Percentiles rank a stretch among this genome's conserved stretches.
These are phyloP conservation scores for Lachancea dasiensis DNA, from an alignment of 805 yeast species.

Conservation along the genomic window DNA sequence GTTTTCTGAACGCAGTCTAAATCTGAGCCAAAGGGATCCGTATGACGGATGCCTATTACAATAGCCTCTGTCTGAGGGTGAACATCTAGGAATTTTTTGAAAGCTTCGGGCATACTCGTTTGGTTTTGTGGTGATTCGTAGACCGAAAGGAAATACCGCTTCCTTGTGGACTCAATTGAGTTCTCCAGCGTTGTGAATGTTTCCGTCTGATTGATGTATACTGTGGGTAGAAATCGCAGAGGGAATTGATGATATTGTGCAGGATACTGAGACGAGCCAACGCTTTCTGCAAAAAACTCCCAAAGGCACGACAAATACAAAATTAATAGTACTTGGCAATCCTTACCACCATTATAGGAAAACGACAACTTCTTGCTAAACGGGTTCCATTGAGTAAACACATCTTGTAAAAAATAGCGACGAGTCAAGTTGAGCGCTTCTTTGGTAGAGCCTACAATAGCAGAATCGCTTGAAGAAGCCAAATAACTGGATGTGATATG, in stretches of 20 bases:
- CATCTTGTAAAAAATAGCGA: conserved; percentile 19
- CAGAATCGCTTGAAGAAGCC: conserved; percentile 10
- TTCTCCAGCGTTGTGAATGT: conserved; percentile 65
- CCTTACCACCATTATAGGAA: conserved; percentile 95
- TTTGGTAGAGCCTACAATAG: conserved; percentile 25
- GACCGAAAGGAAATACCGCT: conserved; percentile 48
- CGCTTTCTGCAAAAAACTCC: conserved; percentile 23
- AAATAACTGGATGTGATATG: conserved; percentile 25
- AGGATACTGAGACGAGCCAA: conserved; percentile 22
- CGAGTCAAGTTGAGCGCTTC: conserved; percentile 24
- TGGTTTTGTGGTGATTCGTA: conserved; percentile 31
- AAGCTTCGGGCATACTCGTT: conserved; percentile 58
- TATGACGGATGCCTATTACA: conserved; percentile 79
- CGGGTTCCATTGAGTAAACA: conserved; percentile 29
- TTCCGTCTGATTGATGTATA: conserved; percentile 68
- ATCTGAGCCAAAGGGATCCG: conserved; percentile 75
- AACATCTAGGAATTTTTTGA: conserved; percentile 49
- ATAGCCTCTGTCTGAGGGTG: conserved; percentile 61
- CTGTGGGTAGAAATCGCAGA: conserved; percentile 36
- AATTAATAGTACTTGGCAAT: conserved; percentile 83
- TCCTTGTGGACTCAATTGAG: conserved; percentile 54
- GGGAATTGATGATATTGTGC: conserved; percentile 23
- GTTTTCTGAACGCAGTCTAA: conserved; percentile 63
- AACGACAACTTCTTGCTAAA: conserved; percentile 53
- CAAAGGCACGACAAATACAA: conserved; percentile 55